Base-by-base conservation (phyloP, 1,284 basidiomycete species). In the Fomes fomentarius region DNA sequence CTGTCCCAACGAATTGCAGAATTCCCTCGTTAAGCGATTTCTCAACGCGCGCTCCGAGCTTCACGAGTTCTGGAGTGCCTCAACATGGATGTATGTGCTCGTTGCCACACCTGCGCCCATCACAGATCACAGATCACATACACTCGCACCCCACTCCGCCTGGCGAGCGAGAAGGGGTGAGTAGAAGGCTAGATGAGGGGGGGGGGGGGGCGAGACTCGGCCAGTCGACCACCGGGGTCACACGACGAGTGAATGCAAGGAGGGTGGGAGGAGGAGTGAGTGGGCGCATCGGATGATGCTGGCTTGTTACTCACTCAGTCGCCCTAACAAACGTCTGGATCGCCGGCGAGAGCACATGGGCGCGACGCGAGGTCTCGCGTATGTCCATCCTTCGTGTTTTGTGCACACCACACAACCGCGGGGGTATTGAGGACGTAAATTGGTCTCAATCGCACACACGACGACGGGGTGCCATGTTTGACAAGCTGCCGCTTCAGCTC, bases 1-100 rank as follows among this genome's bases (percentile, higher is more conserved):
- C 49, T 19, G 44, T 46, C 39, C 37, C 31, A 41, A 25, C 44
- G 47, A 25, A 50, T 48, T 42, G 44, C 47, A 42, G 38, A 47
- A 44, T 43, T 33, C 33, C 25, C 31, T 19, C n/a, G 30, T 11
- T 49, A 25, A 43, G 42, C 21, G 38, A 48, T 44, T n/a, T 19
- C 22, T 22, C 17, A 14, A 21, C 43, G 21, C 22, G 52, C 55
- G 52, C 52, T 47, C 47, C 50, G 52, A 39, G 35, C 19, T 15
- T 17, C 31, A 8, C 25, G 17, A 26, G 9, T 9, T 25, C 21
- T 30, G 42, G 39, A 26, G 50, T 45, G 30, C 34, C 26, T 51
- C 42, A 28, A 41, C 47, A 47, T 19, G 51, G 12, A 30, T 30
- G 28, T 6, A 30, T 30, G 28, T n/a, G n/a, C n/a, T n/a, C n/a